phyloP scores from a whole-genome alignment of 306 rosid genomes.

The Begonia peltatifolia region DNA sequence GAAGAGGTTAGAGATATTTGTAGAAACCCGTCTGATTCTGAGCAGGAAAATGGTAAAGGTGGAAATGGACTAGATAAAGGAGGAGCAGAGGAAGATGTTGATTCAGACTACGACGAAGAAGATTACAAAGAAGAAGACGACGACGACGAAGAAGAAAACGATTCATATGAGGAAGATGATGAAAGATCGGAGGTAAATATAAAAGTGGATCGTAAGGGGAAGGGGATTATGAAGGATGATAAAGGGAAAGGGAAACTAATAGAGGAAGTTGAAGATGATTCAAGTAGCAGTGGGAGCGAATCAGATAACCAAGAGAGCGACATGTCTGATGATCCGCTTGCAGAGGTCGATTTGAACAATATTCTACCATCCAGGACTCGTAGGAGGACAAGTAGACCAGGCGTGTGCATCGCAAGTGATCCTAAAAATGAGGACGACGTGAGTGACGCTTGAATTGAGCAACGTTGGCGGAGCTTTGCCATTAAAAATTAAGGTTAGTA shows the following conservation, averaged over 20 bases:
- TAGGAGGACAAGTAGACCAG: conserved; percentile 40
- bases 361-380: conserved; percentile 90
- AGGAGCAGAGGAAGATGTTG: conserved; percentile 8
- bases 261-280: conserved; percentile 40
- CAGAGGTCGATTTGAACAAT: conserved; percentile 87
- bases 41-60: conserved; percentile 9
- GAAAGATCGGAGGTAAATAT: conserved; percentile 26
- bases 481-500: conserved; percentile 4
- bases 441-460: conserved; percentile 29
- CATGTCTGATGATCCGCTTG: conserved; percentile 73
- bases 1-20: conserved; percentile 7
- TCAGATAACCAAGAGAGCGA: conserved; percentile 48
- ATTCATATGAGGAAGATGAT: conserved; percentile 11
- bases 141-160: conserved; percentile 7
- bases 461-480: conserved; percentile 35
- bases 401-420: conserved; percentile 47
- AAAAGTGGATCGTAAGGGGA: conserved; percentile 60
- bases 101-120: conserved; percentile 15
- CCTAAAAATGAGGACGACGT: conserved; percentile 20
- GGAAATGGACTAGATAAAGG: conserved; percentile 11
- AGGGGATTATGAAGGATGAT: conserved; percentile 41
- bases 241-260: conserved; percentile 81
- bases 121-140: conserved; percentile 2
- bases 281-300: conserved; percentile 33
- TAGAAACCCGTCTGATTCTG: conserved; percentile 12